Evolutionary conservation across 108 stramenopile species (phyloP).

Genomic region (Fistulifera solaris): DNA sequence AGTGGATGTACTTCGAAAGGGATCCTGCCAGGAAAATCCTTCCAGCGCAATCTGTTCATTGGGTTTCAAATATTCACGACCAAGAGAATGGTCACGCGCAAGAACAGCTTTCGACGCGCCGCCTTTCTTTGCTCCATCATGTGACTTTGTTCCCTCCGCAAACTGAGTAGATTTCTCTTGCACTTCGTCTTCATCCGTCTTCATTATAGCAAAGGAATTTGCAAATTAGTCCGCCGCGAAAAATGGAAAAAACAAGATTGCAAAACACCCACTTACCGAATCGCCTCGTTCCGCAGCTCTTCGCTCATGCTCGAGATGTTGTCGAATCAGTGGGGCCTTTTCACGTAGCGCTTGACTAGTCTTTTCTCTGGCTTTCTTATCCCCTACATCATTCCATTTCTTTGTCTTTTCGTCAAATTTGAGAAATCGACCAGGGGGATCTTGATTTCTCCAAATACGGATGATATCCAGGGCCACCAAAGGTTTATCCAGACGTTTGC

Average conservation of each 20-base stretch:
- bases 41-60: slow-evolving; percentile 39
- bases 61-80: slow-evolving; percentile 37
- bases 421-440: slow-evolving; percentile 77
- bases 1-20: slow-evolving; percentile 18
- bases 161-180: slow-evolving; percentile 37
- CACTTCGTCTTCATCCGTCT: slow-evolving; percentile 4
- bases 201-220: not conserved
- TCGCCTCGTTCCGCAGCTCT: slow-evolving; percentile 5
- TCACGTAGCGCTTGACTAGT: slow-evolving; percentile 79
- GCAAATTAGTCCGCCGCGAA: not conserved
- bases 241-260: no score
- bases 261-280: no score
- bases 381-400: slow-evolving; percentile 77
- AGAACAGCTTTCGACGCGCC: slow-evolving; percentile 32
- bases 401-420: slow-evolving; percentile 69
- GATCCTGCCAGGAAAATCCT: slow-evolving; percentile 70
- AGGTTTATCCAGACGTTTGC: slow-evolving; percentile 78
- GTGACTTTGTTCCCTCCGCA: slow-evolving; percentile 35
- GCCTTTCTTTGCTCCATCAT: slow-evolving; percentile 3
- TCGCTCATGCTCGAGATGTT: slow-evolving; percentile 50
- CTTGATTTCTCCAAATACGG: slow-evolving; percentile 49
- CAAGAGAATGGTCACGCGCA: slow-evolving; percentile 67
- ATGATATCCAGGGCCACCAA: slow-evolving; percentile 78
- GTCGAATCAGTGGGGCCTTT: slow-evolving; percentile 60
- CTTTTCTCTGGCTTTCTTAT: slow-evolving; percentile 79